Evolutionary conservation across 768 basidiomycete species (phyloP), one percentile per base, ranked within the genome.

Genomic region (Pleurotus tuoliensis): DNA sequence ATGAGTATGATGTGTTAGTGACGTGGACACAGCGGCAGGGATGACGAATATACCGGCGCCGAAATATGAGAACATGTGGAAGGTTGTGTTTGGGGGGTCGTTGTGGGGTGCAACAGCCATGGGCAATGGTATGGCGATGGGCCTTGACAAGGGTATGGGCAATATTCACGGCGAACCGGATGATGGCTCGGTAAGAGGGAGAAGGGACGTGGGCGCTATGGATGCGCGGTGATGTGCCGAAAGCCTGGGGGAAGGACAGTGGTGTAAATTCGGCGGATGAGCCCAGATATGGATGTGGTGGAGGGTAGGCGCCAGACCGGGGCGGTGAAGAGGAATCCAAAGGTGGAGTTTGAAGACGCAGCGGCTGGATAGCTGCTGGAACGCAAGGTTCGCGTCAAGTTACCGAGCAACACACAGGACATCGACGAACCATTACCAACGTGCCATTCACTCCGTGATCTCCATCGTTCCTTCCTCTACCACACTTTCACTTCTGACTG

Each of bases 231-330:
- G 41, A 82, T 94, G 75, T 91, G 90, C 71, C 15, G 51, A 20
- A 86, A 83, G 76, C 77, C 90, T 57, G 83, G 77, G 27, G 88
- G 86, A 24, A 88, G 87, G 77, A 94, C 90, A 52, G 85, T 90
- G 16, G 82, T 95, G 71, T 95, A 96, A 78, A 84, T 95, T 53
- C 88, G 92, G 84, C 87, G 82, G 61, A 83, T 89, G 72, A 73
- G 76, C 64, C 80, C 82, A n/a, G 18, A 44, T 7, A 38, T 46
- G 41, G 41, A 39, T 30, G 30, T 30, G 9, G 27, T 7, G 7
- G 1, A 4, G 27, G 5, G 27, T 3, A 4, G 7, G 27, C 5
- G 7, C 7, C 27, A 27, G 5, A 27, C 5, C 27, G 27, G 27
- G 27, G 27, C 7, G 27, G 27, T 7, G 27, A 27, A 27, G 27